Percentiles rank a stretch among this genome's conserved stretches.
These are phyloP conservation scores for Trichosanthes truncata DNA, from an alignment of 306 rosid species.

Conservation along the genomic window DNA sequence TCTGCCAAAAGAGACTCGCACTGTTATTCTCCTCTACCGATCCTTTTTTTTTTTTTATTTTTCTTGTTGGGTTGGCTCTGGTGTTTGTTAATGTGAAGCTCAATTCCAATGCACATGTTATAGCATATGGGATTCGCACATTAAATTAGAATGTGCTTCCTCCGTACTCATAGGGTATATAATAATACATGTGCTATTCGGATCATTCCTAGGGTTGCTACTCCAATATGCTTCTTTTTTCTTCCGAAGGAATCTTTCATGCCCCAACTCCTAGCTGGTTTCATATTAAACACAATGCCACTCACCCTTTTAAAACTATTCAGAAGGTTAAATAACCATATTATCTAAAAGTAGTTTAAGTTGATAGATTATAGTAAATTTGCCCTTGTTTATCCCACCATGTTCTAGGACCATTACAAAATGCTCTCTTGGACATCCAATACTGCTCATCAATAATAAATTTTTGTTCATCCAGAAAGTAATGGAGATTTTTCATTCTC, in stretches of 20 bases:
- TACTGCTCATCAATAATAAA: too few species aligned
- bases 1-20: slow-evolving; percentile 6
- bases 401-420: too few species aligned
- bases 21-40: slow-evolving; percentile 4
- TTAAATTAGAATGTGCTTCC: not conserved
- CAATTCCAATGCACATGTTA: not conserved
- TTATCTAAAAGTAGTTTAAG: too few species aligned
- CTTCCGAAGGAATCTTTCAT: not conserved
- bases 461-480: too few species aligned
- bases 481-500: too few species aligned
- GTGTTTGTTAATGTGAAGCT: not conserved
- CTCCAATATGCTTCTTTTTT: too few species aligned
- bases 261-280: too few species aligned
- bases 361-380: too few species aligned
- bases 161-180: not conserved
- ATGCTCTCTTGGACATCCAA: too few species aligned
- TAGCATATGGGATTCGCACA: not conserved
- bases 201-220: not conserved
- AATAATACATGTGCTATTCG: not conserved
- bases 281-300: not conserved
- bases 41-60: not conserved
- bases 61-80: not conserved
- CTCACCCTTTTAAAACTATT: too few species aligned
- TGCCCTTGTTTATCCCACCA: too few species aligned
- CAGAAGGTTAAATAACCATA: too few species aligned